Conservation (phyloP, 1,284 basidiomycete genomes). For the Moesziomyces sp. region DNA sequence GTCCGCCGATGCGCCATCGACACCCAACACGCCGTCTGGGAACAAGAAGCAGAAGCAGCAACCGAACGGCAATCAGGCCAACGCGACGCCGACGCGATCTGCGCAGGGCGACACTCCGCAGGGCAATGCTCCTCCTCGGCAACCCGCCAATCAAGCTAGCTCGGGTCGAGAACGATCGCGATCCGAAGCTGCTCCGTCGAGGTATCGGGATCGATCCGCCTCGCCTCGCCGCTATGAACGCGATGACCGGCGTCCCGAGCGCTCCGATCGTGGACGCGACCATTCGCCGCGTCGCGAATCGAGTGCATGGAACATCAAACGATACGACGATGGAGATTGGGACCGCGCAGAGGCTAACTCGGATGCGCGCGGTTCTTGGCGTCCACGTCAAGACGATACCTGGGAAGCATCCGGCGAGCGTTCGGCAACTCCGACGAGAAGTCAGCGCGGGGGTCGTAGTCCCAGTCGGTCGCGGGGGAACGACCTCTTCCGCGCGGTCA, state of each 20-base stretch:
- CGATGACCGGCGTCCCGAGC: not conserved
- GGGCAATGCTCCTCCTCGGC: no score
- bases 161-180: not conserved
- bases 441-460: not conserved
- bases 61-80: no score
- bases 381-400: no score
- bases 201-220: conserved; percentile 2
- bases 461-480: not conserved
- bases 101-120: no score
- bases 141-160: not conserved
- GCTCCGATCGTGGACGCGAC: conserved; percentile 7
- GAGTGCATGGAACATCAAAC: not conserved
- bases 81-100: no score
- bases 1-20: no score
- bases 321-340: conserved; percentile 1
- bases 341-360: not conserved
- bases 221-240: conserved; percentile 8
- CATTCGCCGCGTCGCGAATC: not conserved
- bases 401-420: no score
- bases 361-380: no score
- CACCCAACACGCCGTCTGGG: no score
- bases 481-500: conserved; percentile 18
- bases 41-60: no score
- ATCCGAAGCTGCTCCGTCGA: not conserved
- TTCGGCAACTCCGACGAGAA: no score